Percentiles rank a stretch among this genome's conserved stretches.
phyloP scores from a whole-genome alignment of 108 stramenopile genomes.

The Nannochloropsis oceanica region DNA sequence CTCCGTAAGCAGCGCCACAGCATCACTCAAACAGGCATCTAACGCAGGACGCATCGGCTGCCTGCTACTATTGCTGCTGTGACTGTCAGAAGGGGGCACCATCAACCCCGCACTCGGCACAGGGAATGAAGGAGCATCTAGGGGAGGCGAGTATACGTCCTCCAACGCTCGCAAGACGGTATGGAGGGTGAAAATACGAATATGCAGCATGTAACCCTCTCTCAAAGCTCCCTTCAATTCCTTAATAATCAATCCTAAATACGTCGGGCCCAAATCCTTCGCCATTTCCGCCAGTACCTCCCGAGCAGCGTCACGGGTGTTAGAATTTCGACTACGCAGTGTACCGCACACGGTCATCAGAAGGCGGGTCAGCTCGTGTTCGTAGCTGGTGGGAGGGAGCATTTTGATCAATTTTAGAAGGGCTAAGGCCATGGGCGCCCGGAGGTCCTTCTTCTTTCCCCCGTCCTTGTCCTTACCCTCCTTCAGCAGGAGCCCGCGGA shows the following conservation, averaged over 20 bases:
- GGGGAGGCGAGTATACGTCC: slow-evolving; percentile 10
- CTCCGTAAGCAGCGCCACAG: slow-evolving; percentile 31
- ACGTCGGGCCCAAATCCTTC: slow-evolving; percentile 49
- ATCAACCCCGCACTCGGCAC: background rate
- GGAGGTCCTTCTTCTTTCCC: slow-evolving; percentile 48
- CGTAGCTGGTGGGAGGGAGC: slow-evolving; percentile 52
- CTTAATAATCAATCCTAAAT: slow-evolving; percentile 52
- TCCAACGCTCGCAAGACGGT: slow-evolving; percentile 16
- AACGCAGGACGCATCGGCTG: slow-evolving; percentile 17
- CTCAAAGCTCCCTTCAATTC: slow-evolving; percentile 52
- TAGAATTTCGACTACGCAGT: slow-evolving; percentile 52
- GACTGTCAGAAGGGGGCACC: background rate
- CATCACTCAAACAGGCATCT: slow-evolving; percentile 9
- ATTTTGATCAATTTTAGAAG: slow-evolving; percentile 71
- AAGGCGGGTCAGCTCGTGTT: slow-evolving; percentile 55
- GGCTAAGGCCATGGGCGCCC: slow-evolving; percentile 68
- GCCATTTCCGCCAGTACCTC: slow-evolving; percentile 66
- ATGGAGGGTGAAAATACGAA: slow-evolving; percentile 28
- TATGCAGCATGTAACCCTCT: slow-evolving; percentile 65
- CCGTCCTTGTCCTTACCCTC: slow-evolving; percentile 55
- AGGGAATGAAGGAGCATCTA: background rate
- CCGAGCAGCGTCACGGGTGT: slow-evolving; percentile 65
- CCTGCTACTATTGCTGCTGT: slow-evolving; percentile 2
- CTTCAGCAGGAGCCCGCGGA: slow-evolving; percentile 36
- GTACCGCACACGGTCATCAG: slow-evolving; percentile 64